These are phyloP conservation scores for Zalerion maritima DNA, from an alignment of 495 filamentous ascomycete species.

Conservation along the genomic window DNA sequence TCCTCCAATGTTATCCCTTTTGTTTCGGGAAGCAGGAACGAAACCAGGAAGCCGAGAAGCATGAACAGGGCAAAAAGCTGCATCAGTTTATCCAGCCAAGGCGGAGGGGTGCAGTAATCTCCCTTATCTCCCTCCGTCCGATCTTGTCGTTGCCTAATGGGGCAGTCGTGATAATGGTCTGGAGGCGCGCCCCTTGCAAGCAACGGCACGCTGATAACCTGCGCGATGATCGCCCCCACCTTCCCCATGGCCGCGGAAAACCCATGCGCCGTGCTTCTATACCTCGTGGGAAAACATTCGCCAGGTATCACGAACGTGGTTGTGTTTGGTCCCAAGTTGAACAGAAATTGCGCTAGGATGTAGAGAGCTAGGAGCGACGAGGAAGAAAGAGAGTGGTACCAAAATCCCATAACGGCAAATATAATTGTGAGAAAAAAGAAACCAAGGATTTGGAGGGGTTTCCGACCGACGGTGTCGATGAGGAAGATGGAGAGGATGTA, in stretches of 20 bases:
- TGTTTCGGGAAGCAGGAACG: constrained; percentile 59
- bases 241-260: constrained; percentile 75
- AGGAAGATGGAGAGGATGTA: constrained; percentile 63
- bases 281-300: constrained; percentile 80
- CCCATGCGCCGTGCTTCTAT: constrained; percentile 71
- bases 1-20: constrained; percentile 51
- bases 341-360: constrained; percentile 58
- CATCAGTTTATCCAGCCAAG: constrained; percentile 68
- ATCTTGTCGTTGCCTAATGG: too few species aligned
- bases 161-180: constrained; percentile 24
- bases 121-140: too few species aligned
- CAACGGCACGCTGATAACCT: constrained; percentile 36
- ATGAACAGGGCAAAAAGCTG: constrained; percentile 69
- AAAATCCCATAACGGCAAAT: constrained; percentile 60
- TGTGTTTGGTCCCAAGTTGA: constrained; percentile 57
- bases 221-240: constrained; percentile 55
- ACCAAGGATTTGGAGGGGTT: constrained; percentile 63
- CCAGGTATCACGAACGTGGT: constrained; percentile 87
- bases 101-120: constrained; percentile 26
- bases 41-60: constrained; percentile 51
- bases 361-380: constrained; percentile 55
- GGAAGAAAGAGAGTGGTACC: constrained; percentile 37
- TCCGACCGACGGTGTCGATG: constrained; percentile 62
- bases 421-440: constrained; percentile 59
- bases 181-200: constrained; percentile 22